Evolutionary conservation across 352 stramenopile genomes (phyloP), one percentile per base, ranked within the genome.

Genomic region (Phytophthora hybrid): DNA sequence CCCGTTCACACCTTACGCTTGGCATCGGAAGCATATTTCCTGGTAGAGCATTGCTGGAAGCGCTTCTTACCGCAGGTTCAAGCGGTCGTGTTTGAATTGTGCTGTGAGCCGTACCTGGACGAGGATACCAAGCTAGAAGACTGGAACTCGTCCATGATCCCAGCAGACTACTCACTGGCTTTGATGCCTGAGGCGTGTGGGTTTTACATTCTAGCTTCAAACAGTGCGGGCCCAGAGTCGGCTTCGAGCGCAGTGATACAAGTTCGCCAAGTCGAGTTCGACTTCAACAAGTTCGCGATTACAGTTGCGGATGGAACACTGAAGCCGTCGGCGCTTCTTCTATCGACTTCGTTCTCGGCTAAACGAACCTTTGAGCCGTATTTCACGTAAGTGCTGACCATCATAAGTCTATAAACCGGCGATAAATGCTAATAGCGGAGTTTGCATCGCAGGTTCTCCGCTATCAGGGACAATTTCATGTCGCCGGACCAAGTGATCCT

Each of bases 191-290:
- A 83, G 52, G 71, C 73, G 0, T 90, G 78, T 56, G 82, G 82
- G 3, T 92, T 92, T 67, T 89, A 83, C 52, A 65, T 92, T 47
- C 63, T 92, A n/a, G 58, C 69, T 44, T 82, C 73, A 4, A 29
- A 56, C 14, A 74, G 60, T 21, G 54, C 31, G 37, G 57, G 21
- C 10, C 18, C 46, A 9, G 34, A 71, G n/a, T 54, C 51, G 10
- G 66, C 21, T 13, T 53, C 47, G 9, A 47, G 37, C 16, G 32
- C 65, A 3, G 57, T 73, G 4, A 69, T 84, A 10, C 71, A 80
- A 14, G 62, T 92, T 58, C 86, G 84, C 16, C 73, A 88, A 59
- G 78, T 93, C 3, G 84, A 93, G 55, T 91, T 93, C 52, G 86
- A 93, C 55, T 84, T 90, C 51, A 60, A 69, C 31, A 81, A 80